Base-by-base conservation (phyloP, 2,329 filamentous ascomycete species). In the Cladophialophora carrionii region DNA sequence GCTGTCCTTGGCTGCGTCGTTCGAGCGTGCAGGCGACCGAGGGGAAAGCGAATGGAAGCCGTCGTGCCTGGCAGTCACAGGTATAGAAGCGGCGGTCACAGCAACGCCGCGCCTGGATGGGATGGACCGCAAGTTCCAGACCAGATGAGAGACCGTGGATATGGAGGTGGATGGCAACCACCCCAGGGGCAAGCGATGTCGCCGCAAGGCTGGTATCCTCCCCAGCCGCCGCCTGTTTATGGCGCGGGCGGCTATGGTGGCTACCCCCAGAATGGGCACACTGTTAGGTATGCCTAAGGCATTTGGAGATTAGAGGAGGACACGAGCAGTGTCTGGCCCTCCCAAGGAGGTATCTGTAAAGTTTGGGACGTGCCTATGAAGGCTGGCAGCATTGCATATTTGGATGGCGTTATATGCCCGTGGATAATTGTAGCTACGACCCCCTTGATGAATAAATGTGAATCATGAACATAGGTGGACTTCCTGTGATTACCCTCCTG, bases 1-100 rank as follows among this genome's bases (percentile, higher is more conserved):
- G 82, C 84, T 37, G 79, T 97, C 57, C 70, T 88, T 10, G 84
- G 84, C 73, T 96, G 92, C 78, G 83, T 88, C 72, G 78, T 83
- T 65, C 83, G 82, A 71, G 84, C 84, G 52, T 87, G 82, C 71
- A 79, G 83, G 46, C 78, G 82, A 24, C 62, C 61, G 17, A 61
- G 63, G 48, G 56, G 56, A 10, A 65, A 61, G 41, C 63, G 62
- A 52, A 31, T 63, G 22, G 54, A 54, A 24, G 62, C 53, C 10
- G 41, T 62, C 31, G 64, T 57, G 34, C 41, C 55, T n/a, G 49
- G 43, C 34, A 26, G 32, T 20, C 64, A 41, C 17, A 48, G 51
- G 24, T 22, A 53, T 2, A 54, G 56, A 37, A 48, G 51, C 9
- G 55, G 53, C n/a, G 62, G 24, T 20, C 58, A 31, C 22, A 52